Conservation (phyloP, 2,329 filamentous ascomycete species). For the Beauveria sp. region DNA sequence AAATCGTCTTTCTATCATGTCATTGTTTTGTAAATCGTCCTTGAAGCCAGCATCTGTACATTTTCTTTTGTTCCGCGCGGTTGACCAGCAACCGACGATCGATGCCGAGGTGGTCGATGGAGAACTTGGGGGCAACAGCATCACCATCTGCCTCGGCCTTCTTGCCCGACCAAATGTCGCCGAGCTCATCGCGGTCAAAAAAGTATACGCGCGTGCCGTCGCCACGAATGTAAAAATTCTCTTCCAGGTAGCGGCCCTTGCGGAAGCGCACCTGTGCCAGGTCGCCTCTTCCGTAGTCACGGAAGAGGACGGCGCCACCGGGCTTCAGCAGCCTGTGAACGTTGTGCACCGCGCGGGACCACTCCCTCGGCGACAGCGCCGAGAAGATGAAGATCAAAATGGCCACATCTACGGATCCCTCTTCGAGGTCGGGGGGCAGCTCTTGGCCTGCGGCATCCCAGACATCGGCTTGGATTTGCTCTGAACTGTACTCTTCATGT, state of each 20-base stretch:
- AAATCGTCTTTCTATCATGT: slow-evolving; percentile 13
- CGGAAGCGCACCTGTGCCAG: slow-evolving; percentile 95
- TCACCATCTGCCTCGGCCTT: slow-evolving; percentile 19
- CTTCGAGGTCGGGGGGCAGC: slow-evolving; percentile 68
- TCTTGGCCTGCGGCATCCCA: slow-evolving; percentile 77
- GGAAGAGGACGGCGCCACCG: slow-evolving; percentile 87
- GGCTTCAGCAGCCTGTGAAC: slow-evolving; percentile 78
- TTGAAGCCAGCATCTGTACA: slow-evolving; percentile 97
- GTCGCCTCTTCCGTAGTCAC: slow-evolving; percentile 93
- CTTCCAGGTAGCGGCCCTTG: slow-evolving; percentile 86
- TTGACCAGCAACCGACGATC: slow-evolving; percentile 91
- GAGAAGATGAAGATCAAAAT: slow-evolving; percentile 98
- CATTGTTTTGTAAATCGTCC: slow-evolving; percentile 68
- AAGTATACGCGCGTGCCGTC: slow-evolving; percentile 97
- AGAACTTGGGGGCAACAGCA: slow-evolving; percentile 41
- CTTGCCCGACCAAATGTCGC: slow-evolving; percentile 63
- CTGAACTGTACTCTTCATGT: slow-evolving; percentile 66
- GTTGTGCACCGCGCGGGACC: slow-evolving; percentile 74
- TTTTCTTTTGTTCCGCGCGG: slow-evolving; percentile 81
- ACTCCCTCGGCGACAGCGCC: slow-evolving; percentile 76
- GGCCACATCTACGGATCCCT: slow-evolving; percentile 82
- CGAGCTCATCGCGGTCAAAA: slow-evolving; percentile 80
- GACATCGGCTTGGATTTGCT: slow-evolving; percentile 77
- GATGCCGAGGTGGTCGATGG: slow-evolving; percentile 70
- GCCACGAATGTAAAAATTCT: slow-evolving; percentile 95